These are phyloP conservation scores for Trametes sanguinea DNA, from an alignment of 768 basidiomycete species.

Conservation along the genomic window DNA sequence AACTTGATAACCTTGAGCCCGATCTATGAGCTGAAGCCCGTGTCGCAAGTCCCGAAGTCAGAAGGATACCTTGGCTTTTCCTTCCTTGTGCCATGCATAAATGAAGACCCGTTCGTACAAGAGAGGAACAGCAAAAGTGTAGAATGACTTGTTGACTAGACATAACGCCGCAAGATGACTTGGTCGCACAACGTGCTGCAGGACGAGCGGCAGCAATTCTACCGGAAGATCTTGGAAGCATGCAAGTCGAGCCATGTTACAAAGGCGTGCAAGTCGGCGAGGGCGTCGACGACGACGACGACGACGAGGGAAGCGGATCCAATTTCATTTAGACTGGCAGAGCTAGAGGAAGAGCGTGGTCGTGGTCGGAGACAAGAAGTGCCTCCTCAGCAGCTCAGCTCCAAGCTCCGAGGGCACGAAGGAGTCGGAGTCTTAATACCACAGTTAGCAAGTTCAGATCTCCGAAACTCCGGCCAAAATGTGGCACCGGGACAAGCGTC, in stretches of 20 bases:
- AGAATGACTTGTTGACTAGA: slow-evolving; percentile 60
- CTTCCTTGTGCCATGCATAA: slow-evolving; percentile 71
- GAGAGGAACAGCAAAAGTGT: slow-evolving; percentile 46
- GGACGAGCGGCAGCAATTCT: slow-evolving; percentile 61
- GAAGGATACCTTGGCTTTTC: slow-evolving; percentile 55
- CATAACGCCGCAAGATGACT: slow-evolving; percentile 53
- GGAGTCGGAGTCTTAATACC: too few relatives aligned
- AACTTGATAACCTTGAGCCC: slow-evolving; percentile 54
- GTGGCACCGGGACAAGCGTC: not conserved
- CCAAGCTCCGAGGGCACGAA: too few relatives aligned
- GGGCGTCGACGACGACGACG: not conserved
- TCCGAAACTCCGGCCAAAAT: not conserved
- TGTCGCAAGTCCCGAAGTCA: too few relatives aligned
- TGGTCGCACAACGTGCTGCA: slow-evolving; percentile 52
- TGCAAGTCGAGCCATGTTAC: not conserved
- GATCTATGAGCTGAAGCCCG: too few relatives aligned
- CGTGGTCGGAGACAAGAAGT: too few relatives aligned
- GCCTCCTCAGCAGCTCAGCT: too few relatives aligned
- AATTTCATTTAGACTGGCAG: too few relatives aligned
- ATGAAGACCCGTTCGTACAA: slow-evolving; percentile 64
- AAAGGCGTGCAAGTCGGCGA: not conserved
- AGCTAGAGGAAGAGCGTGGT: too few relatives aligned
- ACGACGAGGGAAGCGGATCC: too few relatives aligned
- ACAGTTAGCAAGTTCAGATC: not conserved
- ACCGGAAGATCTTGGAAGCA: slow-evolving; percentile 60